phyloP scores from a whole-genome alignment of 495 filamentous ascomycete species.

The Corynascus novoguineensis region DNA sequence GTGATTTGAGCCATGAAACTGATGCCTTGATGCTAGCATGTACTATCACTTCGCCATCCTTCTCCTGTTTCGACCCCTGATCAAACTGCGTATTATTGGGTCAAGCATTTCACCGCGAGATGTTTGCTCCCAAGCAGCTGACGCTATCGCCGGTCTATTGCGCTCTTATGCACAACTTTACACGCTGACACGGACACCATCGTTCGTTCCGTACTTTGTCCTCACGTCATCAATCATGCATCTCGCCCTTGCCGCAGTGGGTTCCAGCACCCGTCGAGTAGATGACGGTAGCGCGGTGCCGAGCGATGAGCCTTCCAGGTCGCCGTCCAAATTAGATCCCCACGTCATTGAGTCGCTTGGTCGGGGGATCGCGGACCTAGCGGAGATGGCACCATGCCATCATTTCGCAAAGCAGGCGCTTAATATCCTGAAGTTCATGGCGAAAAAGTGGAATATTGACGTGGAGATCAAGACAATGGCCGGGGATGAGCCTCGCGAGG shows the following conservation, averaged over 20 bases:
- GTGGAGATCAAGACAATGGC: slow-evolving; percentile 33
- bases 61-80: slow-evolving; percentile 59
- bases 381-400: slow-evolving; percentile 54
- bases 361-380: slow-evolving; percentile 46
- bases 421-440: slow-evolving; percentile 51
- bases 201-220: slow-evolving; percentile 56
- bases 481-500: neutral
- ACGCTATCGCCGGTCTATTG: slow-evolving; percentile 54
- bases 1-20: neutral
- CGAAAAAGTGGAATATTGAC: slow-evolving; percentile 53
- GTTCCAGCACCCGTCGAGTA: slow-evolving; percentile 7
- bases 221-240: slow-evolving; percentile 56
- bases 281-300: slow-evolving; percentile 7
- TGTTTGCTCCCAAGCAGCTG: slow-evolving; percentile 55
- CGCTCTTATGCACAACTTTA: slow-evolving; percentile 55
- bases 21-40: slow-evolving; percentile 44
- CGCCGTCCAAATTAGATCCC: slow-evolving; percentile 24
- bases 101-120: slow-evolving; percentile 57
- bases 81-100: slow-evolving; percentile 54
- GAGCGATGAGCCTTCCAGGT: slow-evolving; percentile 22
- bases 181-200: slow-evolving; percentile 51
- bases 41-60: slow-evolving; percentile 61
- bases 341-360: slow-evolving; percentile 37
- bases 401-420: slow-evolving; percentile 53
- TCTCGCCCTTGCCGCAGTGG: slow-evolving; percentile 43